Evolutionary conservation across 345 rosid species (phyloP).

Genomic region (Cochlearia excelsa): DNA sequence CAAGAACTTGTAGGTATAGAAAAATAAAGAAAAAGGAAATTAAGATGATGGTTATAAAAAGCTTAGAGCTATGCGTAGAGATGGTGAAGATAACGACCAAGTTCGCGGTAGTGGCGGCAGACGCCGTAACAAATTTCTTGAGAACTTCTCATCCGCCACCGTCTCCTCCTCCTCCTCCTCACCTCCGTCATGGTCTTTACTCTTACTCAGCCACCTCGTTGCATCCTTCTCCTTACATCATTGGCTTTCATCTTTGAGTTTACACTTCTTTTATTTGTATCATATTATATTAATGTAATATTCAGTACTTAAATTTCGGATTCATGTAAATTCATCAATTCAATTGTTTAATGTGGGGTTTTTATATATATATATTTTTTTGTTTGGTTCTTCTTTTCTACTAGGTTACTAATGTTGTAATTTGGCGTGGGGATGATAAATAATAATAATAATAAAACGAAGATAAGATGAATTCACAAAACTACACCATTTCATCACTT

Average conservation of each 20-base stretch:
- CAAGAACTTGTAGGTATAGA: neutral
- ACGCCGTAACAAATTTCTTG: slow-evolving; percentile 12
- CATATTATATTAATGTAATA: too few species aligned
- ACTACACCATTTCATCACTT: too few species aligned
- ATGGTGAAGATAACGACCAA: slow-evolving; percentile 14
- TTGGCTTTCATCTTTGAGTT: slow-evolving; percentile 13
- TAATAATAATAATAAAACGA: too few species aligned
- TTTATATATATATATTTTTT: too few species aligned
- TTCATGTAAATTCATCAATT: too few species aligned
- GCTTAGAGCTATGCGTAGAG: slow-evolving; percentile 23
- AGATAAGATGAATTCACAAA: too few species aligned
- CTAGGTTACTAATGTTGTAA: too few species aligned
- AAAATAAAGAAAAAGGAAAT: neutral
- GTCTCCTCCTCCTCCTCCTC: neutral
- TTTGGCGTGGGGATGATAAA: too few species aligned
- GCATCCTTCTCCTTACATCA: slow-evolving; percentile 4
- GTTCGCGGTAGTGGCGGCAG: slow-evolving; percentile 22
- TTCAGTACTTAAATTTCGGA: too few species aligned
- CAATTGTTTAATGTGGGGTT: too few species aligned
- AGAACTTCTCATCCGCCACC: neutral
- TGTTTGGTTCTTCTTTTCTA: too few species aligned
- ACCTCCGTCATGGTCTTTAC: slow-evolving; percentile 10
- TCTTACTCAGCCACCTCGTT: neutral
- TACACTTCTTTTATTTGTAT: neutral
- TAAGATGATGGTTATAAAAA: slow-evolving; percentile 13